Percentiles rank a stretch among this genome's conserved stretches.
These are phyloP conservation scores for Sisymbrium irio DNA, from an alignment of 345 rosid species.

Conservation along the genomic window DNA sequence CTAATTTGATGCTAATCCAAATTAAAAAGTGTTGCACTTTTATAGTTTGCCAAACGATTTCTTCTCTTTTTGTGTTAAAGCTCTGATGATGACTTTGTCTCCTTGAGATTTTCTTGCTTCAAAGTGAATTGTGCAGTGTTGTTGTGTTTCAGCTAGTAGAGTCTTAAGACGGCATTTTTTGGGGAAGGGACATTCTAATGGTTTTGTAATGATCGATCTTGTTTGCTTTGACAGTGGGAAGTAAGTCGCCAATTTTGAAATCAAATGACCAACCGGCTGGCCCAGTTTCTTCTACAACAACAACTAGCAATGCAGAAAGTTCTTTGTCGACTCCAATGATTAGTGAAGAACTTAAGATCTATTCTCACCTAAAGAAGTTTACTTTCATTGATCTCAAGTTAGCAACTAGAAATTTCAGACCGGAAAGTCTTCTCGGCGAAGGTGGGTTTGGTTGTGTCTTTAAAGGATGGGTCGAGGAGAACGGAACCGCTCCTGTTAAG, in stretches of 20 bases:
- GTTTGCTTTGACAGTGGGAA: constrained; percentile 43
- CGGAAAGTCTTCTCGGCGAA: constrained; percentile 95
- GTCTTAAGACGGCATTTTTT: not conserved
- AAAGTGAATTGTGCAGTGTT: not conserved
- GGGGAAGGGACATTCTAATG: not conserved
- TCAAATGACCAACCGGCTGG: constrained; percentile 73
- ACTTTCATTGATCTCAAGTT: constrained; percentile 86
- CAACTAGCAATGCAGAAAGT: constrained; percentile 85
- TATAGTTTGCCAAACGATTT: not conserved
- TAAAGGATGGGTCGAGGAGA: constrained; percentile 97
- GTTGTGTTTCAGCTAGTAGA: not conserved
- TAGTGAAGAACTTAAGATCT: constrained; percentile 87
- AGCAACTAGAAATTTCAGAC: constrained; percentile 97
- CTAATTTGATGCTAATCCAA: not conserved
- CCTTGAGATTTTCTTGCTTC: constrained; percentile 1
- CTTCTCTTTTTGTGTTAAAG: not conserved
- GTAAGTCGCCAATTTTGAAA: constrained; percentile 63
- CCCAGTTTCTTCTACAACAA: constrained; percentile 63
- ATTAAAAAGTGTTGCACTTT: not conserved
- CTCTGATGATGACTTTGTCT: not conserved
- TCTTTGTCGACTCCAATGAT: constrained; percentile 79
- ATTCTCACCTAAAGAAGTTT: constrained; percentile 78
- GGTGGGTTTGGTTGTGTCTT: constrained; percentile 99
- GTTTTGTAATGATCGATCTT: constrained; percentile 8
- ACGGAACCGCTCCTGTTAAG: constrained; percentile 97